A percentile compares a stretch with the other conserved stretches of the same genome.
Evolutionary conservation across 1,139 yeast species (phyloP).

Genomic region (Saccharomyces hybrid): DNA sequence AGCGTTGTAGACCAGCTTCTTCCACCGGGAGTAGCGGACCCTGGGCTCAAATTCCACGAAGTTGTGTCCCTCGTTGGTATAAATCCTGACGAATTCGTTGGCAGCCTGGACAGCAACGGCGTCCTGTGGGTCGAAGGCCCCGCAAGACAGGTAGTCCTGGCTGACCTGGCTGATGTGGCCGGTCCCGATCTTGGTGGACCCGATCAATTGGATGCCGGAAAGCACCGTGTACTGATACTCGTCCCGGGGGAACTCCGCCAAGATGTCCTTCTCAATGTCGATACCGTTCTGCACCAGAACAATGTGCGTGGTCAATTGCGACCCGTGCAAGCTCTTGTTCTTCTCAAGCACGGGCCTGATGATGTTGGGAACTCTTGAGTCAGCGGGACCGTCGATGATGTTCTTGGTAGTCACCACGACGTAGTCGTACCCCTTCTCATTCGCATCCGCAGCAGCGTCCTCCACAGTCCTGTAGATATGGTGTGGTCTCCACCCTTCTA

Average conservation of each 20-base stretch:
- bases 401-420: slow-evolving; percentile 50
- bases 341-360: slow-evolving; percentile 39
- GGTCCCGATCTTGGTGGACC: slow-evolving; percentile 32
- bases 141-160: slow-evolving; percentile 35
- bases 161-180: slow-evolving; percentile 28
- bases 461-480: slow-evolving; percentile 34
- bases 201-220: slow-evolving; percentile 48
- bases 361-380: slow-evolving; percentile 39
- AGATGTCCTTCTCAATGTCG: slow-evolving; percentile 46
- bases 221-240: slow-evolving; percentile 31
- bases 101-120: slow-evolving; percentile 22
- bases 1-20: slow-evolving; percentile 49
- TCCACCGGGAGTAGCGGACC: slow-evolving; percentile 50
- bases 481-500: slow-evolving; percentile 43
- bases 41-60: slow-evolving; percentile 36
- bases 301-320: slow-evolving; percentile 33
- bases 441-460: slow-evolving; percentile 36
- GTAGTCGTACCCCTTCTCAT: slow-evolving; percentile 42
- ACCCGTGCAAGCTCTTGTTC: slow-evolving; percentile 11
- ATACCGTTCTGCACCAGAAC: slow-evolving; percentile 54
- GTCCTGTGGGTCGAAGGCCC: slow-evolving; percentile 37
- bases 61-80: slow-evolving; percentile 33
- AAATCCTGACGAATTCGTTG: slow-evolving; percentile 37
- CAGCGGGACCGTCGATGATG: slow-evolving; percentile 43
- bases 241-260: slow-evolving; percentile 36